phyloP scores from a whole-genome alignment of 306 rosid genomes.

The Ochetophila trinervis region DNA sequence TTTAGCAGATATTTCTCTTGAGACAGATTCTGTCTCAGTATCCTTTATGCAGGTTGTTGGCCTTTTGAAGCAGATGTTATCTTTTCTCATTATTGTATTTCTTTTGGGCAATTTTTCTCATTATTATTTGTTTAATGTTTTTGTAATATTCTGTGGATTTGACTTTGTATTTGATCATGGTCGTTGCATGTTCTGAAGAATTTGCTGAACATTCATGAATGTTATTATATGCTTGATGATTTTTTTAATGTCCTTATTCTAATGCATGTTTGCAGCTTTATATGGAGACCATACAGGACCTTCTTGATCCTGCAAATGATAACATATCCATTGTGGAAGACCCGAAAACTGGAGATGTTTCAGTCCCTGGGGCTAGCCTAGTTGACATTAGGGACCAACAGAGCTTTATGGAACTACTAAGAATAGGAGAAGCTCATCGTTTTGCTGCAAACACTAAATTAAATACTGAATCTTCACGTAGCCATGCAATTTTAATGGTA shows the following conservation, averaged over 20 bases:
- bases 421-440: slow-evolving; percentile 95
- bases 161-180: slow-evolving; percentile 10
- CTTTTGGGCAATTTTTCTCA: slow-evolving; percentile 9
- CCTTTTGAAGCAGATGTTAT: slow-evolving; percentile 10
- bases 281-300: slow-evolving; percentile 96
- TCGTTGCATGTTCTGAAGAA: slow-evolving; percentile 5
- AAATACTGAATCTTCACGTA: slow-evolving; percentile 96
- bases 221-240: slow-evolving; percentile 9
- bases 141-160: too few relatives aligned
- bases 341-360: slow-evolving; percentile 96
- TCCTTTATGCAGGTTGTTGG: slow-evolving; percentile 83
- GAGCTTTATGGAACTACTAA: slow-evolving; percentile 77
- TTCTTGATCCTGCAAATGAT: slow-evolving; percentile 91
- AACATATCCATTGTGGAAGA: slow-evolving; percentile 86
- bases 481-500: slow-evolving; percentile 98
- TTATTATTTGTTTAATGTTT: neutral
- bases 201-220: slow-evolving; percentile 11
- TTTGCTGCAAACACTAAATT: slow-evolving; percentile 94
- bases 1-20: slow-evolving; percentile 70
- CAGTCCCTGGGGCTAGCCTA: slow-evolving; percentile 87
- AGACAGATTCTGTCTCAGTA: slow-evolving; percentile 75
- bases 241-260: slow-evolving; percentile 24
- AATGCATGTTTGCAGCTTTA: slow-evolving; percentile 63
- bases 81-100: slow-evolving; percentile 1
- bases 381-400: slow-evolving; percentile 84